A percentile compares a stretch with the other conserved stretches of the same genome.
Evolutionary conservation across 768 basidiomycete genomes (phyloP).

Genomic region (Rhizopogon vulgaris): DNA sequence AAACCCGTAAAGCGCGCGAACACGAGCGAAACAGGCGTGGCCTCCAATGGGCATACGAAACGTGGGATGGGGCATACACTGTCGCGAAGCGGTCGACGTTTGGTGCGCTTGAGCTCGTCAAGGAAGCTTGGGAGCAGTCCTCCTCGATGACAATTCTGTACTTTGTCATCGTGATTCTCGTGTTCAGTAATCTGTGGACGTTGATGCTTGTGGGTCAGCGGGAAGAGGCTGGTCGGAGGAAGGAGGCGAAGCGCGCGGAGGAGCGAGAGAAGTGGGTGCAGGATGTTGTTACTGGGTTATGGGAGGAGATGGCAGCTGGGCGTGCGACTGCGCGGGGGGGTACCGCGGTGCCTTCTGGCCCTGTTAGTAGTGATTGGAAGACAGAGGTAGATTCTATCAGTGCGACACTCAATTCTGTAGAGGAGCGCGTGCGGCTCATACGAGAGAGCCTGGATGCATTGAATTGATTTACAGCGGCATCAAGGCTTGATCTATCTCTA

Average conservation of each 20-base stretch:
- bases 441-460: constrained; percentile 35
- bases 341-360: constrained; percentile 14
- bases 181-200: constrained; percentile 78
- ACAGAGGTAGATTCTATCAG: constrained; percentile 45
- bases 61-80: constrained; percentile 67
- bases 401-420: constrained; percentile 48
- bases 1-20: constrained; percentile 48
- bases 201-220: constrained; percentile 40
- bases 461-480: constrained; percentile 11
- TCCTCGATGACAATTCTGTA: constrained; percentile 66
- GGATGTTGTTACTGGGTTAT: constrained; percentile 62
- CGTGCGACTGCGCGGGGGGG: constrained; percentile 24
- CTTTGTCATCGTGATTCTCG: constrained; percentile 64
- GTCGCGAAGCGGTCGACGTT: constrained; percentile 67
- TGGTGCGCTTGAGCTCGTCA: constrained; percentile 71
- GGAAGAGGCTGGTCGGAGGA: constrained; percentile 39
- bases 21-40: constrained; percentile 64
- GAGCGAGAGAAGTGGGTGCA: constrained; percentile 75
- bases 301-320: constrained; percentile 59
- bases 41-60: constrained; percentile 86
- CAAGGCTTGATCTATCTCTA: not conserved
- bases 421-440: constrained; percentile 48
- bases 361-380: constrained; percentile 28
- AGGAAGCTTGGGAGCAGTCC: constrained; percentile 76
- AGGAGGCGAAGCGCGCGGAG: constrained; percentile 47